Conservation (phyloP, 495 filamentous ascomycete genomes). For the Aspergillus steynii region DNA sequence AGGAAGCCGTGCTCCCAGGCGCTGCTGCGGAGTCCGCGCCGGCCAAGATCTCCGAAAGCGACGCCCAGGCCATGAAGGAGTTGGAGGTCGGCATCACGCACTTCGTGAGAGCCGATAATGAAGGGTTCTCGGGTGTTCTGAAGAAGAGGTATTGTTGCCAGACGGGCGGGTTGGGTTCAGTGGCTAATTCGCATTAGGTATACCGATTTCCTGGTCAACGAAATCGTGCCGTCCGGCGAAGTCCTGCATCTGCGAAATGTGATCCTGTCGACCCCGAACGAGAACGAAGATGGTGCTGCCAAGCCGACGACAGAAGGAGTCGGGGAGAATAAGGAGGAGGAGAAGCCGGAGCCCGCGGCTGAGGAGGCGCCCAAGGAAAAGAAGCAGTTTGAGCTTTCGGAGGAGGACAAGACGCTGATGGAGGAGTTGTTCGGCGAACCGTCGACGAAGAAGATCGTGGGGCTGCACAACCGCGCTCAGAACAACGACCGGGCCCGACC, state of each 20-base stretch:
- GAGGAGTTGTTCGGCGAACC: conserved; percentile 46
- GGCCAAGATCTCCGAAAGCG: conserved; percentile 14
- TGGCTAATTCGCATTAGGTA: conserved; percentile 55
- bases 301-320: conserved; percentile 10
- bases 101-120: conserved; percentile 49
- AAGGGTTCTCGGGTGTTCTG: conserved; percentile 55
- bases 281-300: conserved; percentile 12
- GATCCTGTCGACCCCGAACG: conserved; percentile 36
- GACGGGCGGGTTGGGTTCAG: conserved; percentile 1
- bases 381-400: conserved; percentile 38
- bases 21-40: conserved; percentile 16
- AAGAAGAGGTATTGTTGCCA: conserved; percentile 54
- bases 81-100: conserved; percentile 56
- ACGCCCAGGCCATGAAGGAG: conserved; percentile 45
- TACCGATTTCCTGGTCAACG: conserved; percentile 94
- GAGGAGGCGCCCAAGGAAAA: conserved; percentile 16
- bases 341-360: conserved; percentile 10
- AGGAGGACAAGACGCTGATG: conserved; percentile 49
- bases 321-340: conserved; percentile 10
- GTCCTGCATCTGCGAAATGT: conserved; percentile 67
- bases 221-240: conserved; percentile 75
- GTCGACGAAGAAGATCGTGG: conserved; percentile 37
- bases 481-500: conserved; percentile 39
- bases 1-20: conserved; percentile 16
- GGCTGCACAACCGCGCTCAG: conserved; percentile 47